Percentiles rank a stretch among this genome's conserved stretches.
Evolutionary conservation across 345 rosid genomes (phyloP).

Genomic region (Eucalyptus pumila): DNA sequence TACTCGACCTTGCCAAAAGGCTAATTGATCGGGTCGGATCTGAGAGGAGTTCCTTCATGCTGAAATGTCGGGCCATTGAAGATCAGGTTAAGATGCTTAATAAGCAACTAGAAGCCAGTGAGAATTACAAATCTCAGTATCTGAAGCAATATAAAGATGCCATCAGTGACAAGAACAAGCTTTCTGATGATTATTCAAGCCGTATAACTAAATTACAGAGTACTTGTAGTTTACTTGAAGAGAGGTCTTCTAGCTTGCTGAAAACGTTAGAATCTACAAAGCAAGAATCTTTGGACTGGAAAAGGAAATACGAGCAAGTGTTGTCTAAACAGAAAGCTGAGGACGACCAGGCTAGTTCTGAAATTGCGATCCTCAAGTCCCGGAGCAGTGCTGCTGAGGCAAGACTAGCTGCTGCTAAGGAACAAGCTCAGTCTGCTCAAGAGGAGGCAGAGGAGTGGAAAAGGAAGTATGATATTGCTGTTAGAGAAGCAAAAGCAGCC

Average conservation of each 20-base stretch:
- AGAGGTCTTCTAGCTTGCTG: slow-evolving; percentile 63
- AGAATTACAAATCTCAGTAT: slow-evolving; percentile 71
- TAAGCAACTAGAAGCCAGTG: slow-evolving; percentile 86
- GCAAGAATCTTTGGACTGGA: slow-evolving; percentile 69
- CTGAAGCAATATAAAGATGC: slow-evolving; percentile 92
- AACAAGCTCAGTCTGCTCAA: slow-evolving; percentile 77
- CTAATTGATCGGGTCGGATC: slow-evolving; percentile 67
- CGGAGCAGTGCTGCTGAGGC: slow-evolving; percentile 91
- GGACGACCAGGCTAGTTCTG: slow-evolving; percentile 64
- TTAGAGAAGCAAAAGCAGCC: slow-evolving; percentile 84
- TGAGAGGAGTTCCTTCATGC: slow-evolving; percentile 65
- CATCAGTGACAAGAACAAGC: slow-evolving; percentile 81
- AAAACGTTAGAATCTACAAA: slow-evolving; percentile 65
- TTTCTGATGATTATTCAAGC: slow-evolving; percentile 65
- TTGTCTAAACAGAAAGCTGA: slow-evolving; percentile 65
- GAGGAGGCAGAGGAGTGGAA: slow-evolving; percentile 95
- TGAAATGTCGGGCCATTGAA: slow-evolving; percentile 80
- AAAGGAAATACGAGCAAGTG: slow-evolving; percentile 58
- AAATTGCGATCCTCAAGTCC: slow-evolving; percentile 68
- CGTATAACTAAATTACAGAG: slow-evolving; percentile 74
- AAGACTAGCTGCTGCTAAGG: slow-evolving; percentile 90
- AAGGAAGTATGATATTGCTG: slow-evolving; percentile 78
- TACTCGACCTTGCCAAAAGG: slow-evolving; percentile 72
- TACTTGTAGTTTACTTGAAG: slow-evolving; percentile 63
- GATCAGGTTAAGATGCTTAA: slow-evolving; percentile 66